Conservation (phyloP, 306 rosid genomes). For the Quercus dentata region DNA sequence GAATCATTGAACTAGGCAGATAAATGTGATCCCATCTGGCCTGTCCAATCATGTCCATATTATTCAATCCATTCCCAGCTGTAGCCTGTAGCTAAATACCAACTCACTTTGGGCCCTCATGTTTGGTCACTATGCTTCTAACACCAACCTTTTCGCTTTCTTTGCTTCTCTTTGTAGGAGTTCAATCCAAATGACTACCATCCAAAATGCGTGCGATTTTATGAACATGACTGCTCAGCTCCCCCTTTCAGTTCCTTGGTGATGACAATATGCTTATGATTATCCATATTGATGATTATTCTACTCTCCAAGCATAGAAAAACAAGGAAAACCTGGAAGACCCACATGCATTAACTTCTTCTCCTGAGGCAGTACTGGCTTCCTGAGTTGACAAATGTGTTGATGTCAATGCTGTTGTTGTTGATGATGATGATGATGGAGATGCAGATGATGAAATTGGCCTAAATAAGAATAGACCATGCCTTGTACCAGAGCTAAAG, state of each 20-base stretch:
- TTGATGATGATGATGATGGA: constrained; percentile 16
- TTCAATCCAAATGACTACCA: not conserved
- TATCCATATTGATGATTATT: constrained; percentile 15
- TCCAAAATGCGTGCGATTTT: not conserved
- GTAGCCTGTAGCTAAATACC: constrained; percentile 7
- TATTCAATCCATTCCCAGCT: constrained; percentile 7
- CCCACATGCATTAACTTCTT: constrained; percentile 28
- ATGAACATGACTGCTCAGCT: not conserved
- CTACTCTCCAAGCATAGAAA: constrained; percentile 86
- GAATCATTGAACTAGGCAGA: constrained; percentile 9
- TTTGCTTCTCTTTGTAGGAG: not conserved
- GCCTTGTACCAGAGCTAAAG: constrained; percentile 70
- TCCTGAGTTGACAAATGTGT: constrained; percentile 36
- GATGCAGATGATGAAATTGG: constrained; percentile 47
- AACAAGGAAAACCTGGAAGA: constrained; percentile 62
- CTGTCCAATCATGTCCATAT: constrained; percentile 31
- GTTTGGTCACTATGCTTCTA: not conserved
- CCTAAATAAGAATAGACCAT: constrained; percentile 74
- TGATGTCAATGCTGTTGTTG: constrained; percentile 15
- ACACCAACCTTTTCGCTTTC: not conserved
- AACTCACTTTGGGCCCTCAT: constrained; percentile 16
- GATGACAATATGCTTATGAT: not conserved
- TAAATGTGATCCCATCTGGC: constrained; percentile 25
- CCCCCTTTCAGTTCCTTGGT: not conserved
- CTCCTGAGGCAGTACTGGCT: constrained; percentile 27